Evolutionary conservation across 768 basidiomycete genomes (phyloP).

Genomic region (Leucocoprinus birnbaumii): DNA sequence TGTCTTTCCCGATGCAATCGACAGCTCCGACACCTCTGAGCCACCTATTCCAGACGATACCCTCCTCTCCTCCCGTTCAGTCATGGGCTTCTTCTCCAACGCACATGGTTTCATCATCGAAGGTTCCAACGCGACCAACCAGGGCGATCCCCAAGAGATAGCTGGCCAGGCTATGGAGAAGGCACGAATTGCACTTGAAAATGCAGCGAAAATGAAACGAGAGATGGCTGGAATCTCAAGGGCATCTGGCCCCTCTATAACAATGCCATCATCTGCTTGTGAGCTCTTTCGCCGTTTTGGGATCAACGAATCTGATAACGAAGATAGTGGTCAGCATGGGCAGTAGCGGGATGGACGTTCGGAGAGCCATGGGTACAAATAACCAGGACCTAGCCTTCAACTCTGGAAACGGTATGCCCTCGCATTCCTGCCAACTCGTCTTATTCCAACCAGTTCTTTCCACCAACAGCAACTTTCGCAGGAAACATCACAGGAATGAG

Average conservation of each 20-base stretch:
- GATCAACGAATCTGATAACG: too few relatives aligned
- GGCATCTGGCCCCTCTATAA: too few relatives aligned
- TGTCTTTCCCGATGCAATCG: too few relatives aligned
- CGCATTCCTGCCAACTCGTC: not conserved
- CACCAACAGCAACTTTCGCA: not conserved
- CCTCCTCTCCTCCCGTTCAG: not conserved
- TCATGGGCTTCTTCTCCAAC: not conserved
- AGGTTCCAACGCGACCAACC: not conserved
- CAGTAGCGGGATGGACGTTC: too few relatives aligned
- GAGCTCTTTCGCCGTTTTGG: too few relatives aligned
- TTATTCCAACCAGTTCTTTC: not conserved
- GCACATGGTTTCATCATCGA: constrained; percentile 1
- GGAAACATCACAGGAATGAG: not conserved
- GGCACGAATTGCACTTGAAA: not conserved
- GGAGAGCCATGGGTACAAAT: too few relatives aligned
- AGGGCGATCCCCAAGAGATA: not conserved
- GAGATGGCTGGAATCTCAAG: too few relatives aligned
- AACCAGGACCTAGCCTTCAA: not conserved
- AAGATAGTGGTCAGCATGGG: too few relatives aligned
- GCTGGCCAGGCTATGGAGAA: not conserved
- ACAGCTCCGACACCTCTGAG: too few relatives aligned
- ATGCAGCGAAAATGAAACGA: too few relatives aligned
- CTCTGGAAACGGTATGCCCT: not conserved
- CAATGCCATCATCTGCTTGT: too few relatives aligned
- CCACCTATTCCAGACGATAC: not conserved